Evolutionary conservation across 163 green algal species (phyloP), one percentile per base, ranked within the genome.

Genomic region (Coccomyxa subellipsoidea): DNA sequence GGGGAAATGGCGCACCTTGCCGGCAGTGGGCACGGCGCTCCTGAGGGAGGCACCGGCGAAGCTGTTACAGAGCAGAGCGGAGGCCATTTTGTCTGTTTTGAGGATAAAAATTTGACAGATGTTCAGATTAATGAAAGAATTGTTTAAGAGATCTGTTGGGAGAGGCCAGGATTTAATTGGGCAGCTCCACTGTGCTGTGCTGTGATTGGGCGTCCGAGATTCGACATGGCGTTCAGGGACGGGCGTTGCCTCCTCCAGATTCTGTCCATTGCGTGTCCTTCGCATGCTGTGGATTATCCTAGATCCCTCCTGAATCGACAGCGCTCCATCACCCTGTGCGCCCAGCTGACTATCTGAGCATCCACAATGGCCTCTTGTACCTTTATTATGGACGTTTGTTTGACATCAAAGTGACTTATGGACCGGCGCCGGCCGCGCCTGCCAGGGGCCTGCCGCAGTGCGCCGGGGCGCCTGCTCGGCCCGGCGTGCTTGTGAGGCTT

Each of bases 1-100:
- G 53, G 21, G 10, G 7, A 25, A 53, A 25, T 4, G 37, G 21
- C 35, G 23, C 39, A 77, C 78, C 59, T 66, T 54, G 78, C 54
- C 54, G 36, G 27, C n/a, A 34, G 59, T 66, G 34, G 54, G 54
- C 35, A 78, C 54, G 29, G 79, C 79, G 38, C 21, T 31, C 79
- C 66, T 69, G 25, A 83, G 38, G 69, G 36, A 36, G 79, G 69
- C 39, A 9, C 79, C 79, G 25, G 76, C n/a, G 79, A 83, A 71
- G 79, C 36, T 69, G 32, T 79, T 78, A 69, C 18, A 53, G 31
- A 79, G 9, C 15, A 77, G 35, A 54, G 78, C 35, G 37, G 78
- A 54, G 8, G 78, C 54, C 78, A 82, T 82, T 47, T 39, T 73
- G 21, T 23, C n/a, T 12, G 47, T 32, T 73, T 27, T 34, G 18